Evolutionary conservation across 805 yeast genomes (phyloP).

Genomic region (Metschnikowia kofuensis): DNA sequence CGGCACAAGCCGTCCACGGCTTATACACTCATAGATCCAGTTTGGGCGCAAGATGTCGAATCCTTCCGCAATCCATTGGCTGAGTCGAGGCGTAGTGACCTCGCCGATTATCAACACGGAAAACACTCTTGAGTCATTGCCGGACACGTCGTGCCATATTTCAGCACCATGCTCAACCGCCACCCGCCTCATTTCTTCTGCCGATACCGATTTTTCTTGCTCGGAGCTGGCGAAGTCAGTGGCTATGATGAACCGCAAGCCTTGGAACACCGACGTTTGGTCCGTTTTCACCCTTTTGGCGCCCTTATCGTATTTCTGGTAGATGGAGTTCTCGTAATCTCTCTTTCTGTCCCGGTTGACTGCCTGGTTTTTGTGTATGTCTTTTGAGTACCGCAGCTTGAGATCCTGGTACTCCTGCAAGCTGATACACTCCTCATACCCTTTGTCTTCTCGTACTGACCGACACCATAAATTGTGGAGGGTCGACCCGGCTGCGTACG

Average conservation of each 20-base stretch:
- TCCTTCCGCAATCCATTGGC: slow-evolving; percentile 34
- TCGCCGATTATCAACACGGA: slow-evolving; percentile 26
- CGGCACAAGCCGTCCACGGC: slow-evolving; percentile 37
- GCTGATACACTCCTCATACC: slow-evolving; percentile 52
- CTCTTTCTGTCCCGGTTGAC: slow-evolving; percentile 26
- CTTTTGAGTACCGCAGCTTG: slow-evolving; percentile 26
- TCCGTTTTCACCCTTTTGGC: slow-evolving; percentile 1
- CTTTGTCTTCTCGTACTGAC: slow-evolving; percentile 65
- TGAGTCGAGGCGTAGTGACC: slow-evolving; percentile 25
- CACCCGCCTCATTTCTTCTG: slow-evolving; percentile 34
- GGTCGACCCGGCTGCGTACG: slow-evolving; percentile 66
- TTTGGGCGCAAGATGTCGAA: slow-evolving; percentile 61
- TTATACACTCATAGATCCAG: slow-evolving; percentile 73
- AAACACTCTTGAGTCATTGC: slow-evolving; percentile 8
- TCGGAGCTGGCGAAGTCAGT: slow-evolving; percentile 43
- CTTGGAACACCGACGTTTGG: slow-evolving; percentile 35
- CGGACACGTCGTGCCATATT: slow-evolving; percentile 23
- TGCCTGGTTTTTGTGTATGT: slow-evolving; percentile 26
- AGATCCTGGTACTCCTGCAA: slow-evolving; percentile 49
- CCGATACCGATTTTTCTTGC: slow-evolving; percentile 26
- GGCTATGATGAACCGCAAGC: slow-evolving; percentile 48
- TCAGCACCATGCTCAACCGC: slow-evolving; percentile 52
- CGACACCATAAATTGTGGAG: slow-evolving; percentile 75
- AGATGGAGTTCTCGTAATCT: slow-evolving; percentile 17
- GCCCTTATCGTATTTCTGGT: slow-evolving; percentile 15